Evolutionary conservation across 805 yeast genomes (phyloP), one percentile per base, ranked within the genome.

Genomic region (Kodamaea neixiangensis): DNA sequence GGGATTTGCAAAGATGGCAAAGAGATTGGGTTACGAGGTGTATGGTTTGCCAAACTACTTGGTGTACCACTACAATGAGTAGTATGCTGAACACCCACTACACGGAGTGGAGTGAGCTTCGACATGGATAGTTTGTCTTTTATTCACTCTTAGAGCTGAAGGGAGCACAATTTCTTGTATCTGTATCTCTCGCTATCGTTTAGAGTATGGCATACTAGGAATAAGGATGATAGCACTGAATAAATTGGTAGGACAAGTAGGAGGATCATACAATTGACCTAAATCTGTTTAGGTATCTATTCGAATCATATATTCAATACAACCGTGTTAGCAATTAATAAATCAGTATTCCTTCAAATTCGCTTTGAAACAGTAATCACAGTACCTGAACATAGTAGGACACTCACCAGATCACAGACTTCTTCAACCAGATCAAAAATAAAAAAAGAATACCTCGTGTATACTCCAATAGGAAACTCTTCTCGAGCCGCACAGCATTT

Each of bases 1-100:
- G 72, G 99, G 99, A 14, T 94, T 94, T 71, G 97, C 94, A n/a
- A 87, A 86, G 69, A 94, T 94, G 98, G 97, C 97, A 41, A 90
- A 91, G 69, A 78, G 98, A 60, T 77, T 94, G 55, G 96, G 96
- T 29, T 92, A 94, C 69, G 88, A 86, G 60, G 91, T 92, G 18
- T 86, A 77, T 65, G 99, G 99, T 4, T 78, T 94, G 64, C 99
- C 98, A 49, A 91, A 94, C 69, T 94, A 94, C 68, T 72, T 93
- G 64, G 97, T 94, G 21, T 93, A 81, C 68, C 99, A 93, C 62
- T 86, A 81, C 72, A 89, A 93, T 80, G 90, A 88, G 87, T 69
- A 90, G 85, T 61, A 79, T 86, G 69, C 19, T 11, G 17, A 40
- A 18, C 20, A 19, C n/a, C 7, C 17, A 38, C 5, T 38, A 2